Percentiles rank a stretch among this genome's conserved stretches.
These are phyloP conservation scores for Irpex rosettiformis DNA, from an alignment of 1,284 basidiomycete genomes.

Conservation along the genomic window DNA sequence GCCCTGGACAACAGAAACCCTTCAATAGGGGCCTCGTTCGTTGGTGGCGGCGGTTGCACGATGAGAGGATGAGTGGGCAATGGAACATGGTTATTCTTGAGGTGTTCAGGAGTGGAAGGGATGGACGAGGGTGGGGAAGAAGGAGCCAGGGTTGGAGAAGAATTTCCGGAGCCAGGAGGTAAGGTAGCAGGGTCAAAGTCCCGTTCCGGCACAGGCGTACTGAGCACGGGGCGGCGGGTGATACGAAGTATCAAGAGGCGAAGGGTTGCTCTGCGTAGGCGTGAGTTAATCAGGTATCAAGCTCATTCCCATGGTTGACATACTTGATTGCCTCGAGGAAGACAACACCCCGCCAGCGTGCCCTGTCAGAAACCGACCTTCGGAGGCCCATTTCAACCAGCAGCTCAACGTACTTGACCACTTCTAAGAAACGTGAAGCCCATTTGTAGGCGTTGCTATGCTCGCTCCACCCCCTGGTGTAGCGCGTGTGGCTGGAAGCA, in stretches of 20 bases:
- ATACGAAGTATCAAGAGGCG: slow-evolving; percentile 68
- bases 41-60: slow-evolving; percentile 42
- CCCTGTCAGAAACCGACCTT: slow-evolving; percentile 58
- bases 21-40: slow-evolving; percentile 58
- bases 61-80: slow-evolving; percentile 58
- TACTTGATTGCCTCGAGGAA: slow-evolving; percentile 81
- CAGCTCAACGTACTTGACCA: slow-evolving; percentile 77
- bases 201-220: slow-evolving; percentile 78
- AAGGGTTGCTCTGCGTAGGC: slow-evolving; percentile 56
- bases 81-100: slow-evolving; percentile 73
- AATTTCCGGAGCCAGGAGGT: slow-evolving; percentile 49
- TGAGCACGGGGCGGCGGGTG: slow-evolving; percentile 72
- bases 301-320: slow-evolving; percentile 23
- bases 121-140: slow-evolving; percentile 49
- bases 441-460: slow-evolving; percentile 68
- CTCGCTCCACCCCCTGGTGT: slow-evolving; percentile 81
- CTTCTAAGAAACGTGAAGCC: slow-evolving; percentile 68
- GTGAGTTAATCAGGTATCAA: background rate
- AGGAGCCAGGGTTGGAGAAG: slow-evolving; percentile 55
- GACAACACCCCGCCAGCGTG: slow-evolving; percentile 70
- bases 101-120: slow-evolving; percentile 65
- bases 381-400: slow-evolving; percentile 84
- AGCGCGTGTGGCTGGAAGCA: slow-evolving; percentile 67
- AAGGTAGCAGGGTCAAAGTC: slow-evolving; percentile 77
- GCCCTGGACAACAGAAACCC: slow-evolving; percentile 80